A percentile compares a stretch with the other conserved stretches of the same genome.
Evolutionary conservation across 1,284 basidiomycete genomes (phyloP).

Genomic region (Cystobasidium sp.): DNA sequence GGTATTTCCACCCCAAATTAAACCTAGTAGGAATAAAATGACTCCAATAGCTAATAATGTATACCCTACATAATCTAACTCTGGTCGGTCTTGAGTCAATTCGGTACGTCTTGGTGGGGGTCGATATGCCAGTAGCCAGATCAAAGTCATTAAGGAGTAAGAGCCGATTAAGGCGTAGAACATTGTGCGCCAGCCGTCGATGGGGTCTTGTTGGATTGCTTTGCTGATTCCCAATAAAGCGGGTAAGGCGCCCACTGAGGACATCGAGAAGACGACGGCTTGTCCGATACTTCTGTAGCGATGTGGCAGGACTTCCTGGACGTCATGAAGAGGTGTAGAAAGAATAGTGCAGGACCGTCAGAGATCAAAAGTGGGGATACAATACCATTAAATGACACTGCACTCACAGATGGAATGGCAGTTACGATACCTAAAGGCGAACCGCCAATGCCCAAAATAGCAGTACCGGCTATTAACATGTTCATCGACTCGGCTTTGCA

Average conservation of each 20-base stretch:
- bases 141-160: slow-evolving; percentile 18
- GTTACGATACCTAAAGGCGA: slow-evolving; percentile 21
- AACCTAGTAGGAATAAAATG: slow-evolving; percentile 25
- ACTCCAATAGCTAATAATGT: slow-evolving; percentile 18
- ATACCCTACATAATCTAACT: slow-evolving; percentile 38
- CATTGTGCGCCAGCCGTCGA: slow-evolving; percentile 30
- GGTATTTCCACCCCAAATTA: slow-evolving; percentile 33
- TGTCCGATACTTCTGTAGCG: slow-evolving; percentile 24
- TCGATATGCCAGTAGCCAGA: slow-evolving; percentile 26
- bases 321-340: too few species aligned
- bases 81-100: slow-evolving; percentile 17
- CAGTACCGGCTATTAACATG: slow-evolving; percentile 28
- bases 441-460: slow-evolving; percentile 10
- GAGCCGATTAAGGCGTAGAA: slow-evolving; percentile 35
- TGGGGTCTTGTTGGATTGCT: slow-evolving; percentile 16
- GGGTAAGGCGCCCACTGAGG: slow-evolving; percentile 20
- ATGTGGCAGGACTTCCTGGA: slow-evolving; percentile 34
- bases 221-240: slow-evolving; percentile 19
- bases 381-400: neutral
- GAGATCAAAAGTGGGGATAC: too few species aligned
- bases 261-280: slow-evolving; percentile 27
- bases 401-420: slow-evolving; percentile 26
- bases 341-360: too few species aligned
- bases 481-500: slow-evolving; percentile 24
- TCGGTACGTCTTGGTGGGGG: slow-evolving; percentile 37